phyloP scores from a whole-genome alignment of 768 basidiomycete species.

The Nidula microcarpa region DNA sequence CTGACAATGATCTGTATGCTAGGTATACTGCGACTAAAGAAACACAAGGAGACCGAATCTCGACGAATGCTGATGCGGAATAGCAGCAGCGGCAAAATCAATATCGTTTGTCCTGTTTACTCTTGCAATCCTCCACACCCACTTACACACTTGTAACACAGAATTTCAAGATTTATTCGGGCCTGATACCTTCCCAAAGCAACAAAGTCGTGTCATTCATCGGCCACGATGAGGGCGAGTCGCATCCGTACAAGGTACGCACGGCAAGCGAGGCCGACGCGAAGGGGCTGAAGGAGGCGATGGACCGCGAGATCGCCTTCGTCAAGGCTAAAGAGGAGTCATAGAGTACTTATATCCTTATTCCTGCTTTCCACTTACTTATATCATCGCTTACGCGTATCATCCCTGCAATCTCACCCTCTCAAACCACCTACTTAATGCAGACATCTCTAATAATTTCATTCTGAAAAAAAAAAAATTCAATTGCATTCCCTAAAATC shows the following conservation, averaged over 20 bases:
- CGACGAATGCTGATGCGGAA: slow-evolving; percentile 70
- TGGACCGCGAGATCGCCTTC: slow-evolving; percentile 61
- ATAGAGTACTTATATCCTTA: too few relatives aligned
- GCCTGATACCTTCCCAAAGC: slow-evolving; percentile 48
- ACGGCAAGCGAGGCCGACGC: slow-evolving; percentile 59
- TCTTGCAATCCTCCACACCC: background rate
- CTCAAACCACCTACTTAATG: too few relatives aligned
- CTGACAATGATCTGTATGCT: background rate
- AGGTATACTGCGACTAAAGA: slow-evolving; percentile 74
- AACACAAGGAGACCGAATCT: slow-evolving; percentile 56
- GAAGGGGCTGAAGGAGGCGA: slow-evolving; percentile 47
- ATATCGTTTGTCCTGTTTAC: slow-evolving; percentile 49
- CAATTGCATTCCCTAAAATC: too few relatives aligned
- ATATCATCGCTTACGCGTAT: too few relatives aligned
- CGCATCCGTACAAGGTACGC: slow-evolving; percentile 61
- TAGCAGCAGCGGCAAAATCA: slow-evolving; percentile 70
- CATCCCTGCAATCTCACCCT: too few relatives aligned
- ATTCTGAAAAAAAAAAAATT: too few relatives aligned
- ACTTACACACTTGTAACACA: slow-evolving; percentile 20
- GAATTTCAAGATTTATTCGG: slow-evolving; percentile 72
- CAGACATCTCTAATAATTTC: too few relatives aligned
- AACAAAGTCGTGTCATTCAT: slow-evolving; percentile 62
- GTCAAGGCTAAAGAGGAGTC: slow-evolving; percentile 32
- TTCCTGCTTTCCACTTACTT: too few relatives aligned
- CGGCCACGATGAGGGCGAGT: slow-evolving; percentile 63